Base-by-base conservation (phyloP, 2,329 filamentous ascomycete genomes). In the Knoxdaviesia proteae region DNA sequence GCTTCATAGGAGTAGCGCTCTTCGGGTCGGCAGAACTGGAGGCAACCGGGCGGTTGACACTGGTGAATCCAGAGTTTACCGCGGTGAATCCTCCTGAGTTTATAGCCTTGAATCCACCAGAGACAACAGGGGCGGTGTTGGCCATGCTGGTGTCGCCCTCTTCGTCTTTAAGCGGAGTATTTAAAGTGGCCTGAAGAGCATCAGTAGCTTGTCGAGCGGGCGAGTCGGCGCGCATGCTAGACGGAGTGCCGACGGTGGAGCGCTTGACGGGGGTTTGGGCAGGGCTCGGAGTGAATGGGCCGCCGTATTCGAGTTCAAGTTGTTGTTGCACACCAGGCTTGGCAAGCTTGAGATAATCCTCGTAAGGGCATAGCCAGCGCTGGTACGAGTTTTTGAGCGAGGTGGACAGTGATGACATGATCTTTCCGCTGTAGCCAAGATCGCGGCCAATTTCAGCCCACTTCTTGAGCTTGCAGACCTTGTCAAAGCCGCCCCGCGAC, bases 391-490 rank as follows among this genome's bases (percentile, higher is more conserved):
- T 98, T 58, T 96, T 98, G 37, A 98, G 70, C 5, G 90, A 96
- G 0, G 90, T 98, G 5, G 90, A 98, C 39, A 98, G 65, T 6
- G 90, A 96, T 3, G 88, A 96, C 90, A 98, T 98, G 48, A 98
- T 98, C 65, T 98, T 98, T 56, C 90, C 90, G 55, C 88, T 96
- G 61, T 98, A 98, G 43, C 90, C 90, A 40, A 98, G 64, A 56
- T 96, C 90, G 53, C 90, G 77, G 34, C 90, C 90, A 51, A 98
- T 96, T 59, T 98, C 90, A 10, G 90, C 90, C 90, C 90, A 98
- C 63, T 96, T 96, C 63, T 98, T 98, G 44, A 80, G 71, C 60
- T 94, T 94, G 69, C 90, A 98, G 38, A 98, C 90, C 54, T 83
- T 83, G 44, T 94, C 87, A 52, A 98, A 98, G 3, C 90, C 90